phyloP scores from a whole-genome alignment of 2,329 filamentous ascomycete species.

The Emydomyces testavorans region DNA sequence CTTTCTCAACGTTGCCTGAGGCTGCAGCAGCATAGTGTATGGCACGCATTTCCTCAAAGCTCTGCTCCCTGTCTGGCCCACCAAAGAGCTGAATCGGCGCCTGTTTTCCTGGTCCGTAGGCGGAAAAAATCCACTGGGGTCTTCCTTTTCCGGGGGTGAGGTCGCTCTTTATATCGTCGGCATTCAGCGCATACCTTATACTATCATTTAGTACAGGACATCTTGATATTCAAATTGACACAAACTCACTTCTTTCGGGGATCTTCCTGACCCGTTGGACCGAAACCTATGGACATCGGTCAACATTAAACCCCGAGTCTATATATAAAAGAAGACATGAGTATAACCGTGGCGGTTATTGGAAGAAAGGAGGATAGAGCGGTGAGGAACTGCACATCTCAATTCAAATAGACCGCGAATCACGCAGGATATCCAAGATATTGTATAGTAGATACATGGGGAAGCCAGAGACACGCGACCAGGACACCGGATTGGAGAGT shows the following conservation, averaged over 20 bases:
- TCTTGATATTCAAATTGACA: background rate
- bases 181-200: constrained; percentile 44
- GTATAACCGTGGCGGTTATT: too few relatives aligned
- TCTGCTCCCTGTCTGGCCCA: constrained; percentile 66
- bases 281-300: background rate
- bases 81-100: constrained; percentile 76
- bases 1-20: constrained; percentile 47
- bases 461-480: too few relatives aligned
- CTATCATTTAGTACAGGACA: background rate
- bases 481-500: too few relatives aligned
- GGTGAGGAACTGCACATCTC: too few relatives aligned
- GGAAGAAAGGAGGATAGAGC: too few relatives aligned
- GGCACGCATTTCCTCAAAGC: constrained; percentile 73
- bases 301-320: background rate
- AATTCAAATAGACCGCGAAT: too few relatives aligned
- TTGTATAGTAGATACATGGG: too few relatives aligned
- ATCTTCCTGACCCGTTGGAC: background rate
- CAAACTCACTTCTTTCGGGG: constrained; percentile 6
- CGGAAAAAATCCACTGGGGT: constrained; percentile 75
- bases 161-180: constrained; percentile 52
- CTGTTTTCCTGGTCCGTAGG: constrained; percentile 67
- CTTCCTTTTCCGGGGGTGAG: constrained; percentile 50
- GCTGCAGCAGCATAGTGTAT: constrained; percentile 55
- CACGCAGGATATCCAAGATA: too few relatives aligned
- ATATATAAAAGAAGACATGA: background rate